Base-by-base conservation (phyloP, 1,284 basidiomycete species). In the Bondarzewia mesenterica region DNA sequence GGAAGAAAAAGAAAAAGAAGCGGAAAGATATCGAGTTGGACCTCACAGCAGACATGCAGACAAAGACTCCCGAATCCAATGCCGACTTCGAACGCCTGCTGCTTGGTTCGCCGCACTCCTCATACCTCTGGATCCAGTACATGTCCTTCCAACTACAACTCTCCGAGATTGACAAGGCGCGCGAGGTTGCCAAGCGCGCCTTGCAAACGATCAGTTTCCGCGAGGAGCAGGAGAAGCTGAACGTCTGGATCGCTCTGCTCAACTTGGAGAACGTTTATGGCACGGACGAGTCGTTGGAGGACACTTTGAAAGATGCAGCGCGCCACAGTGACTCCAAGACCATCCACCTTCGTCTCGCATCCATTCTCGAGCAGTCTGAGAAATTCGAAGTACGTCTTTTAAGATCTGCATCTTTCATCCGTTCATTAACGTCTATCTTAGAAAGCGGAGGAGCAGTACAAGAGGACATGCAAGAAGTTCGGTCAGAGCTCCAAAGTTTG, bases 91-190 rank as follows among this genome's bases (percentile, higher is more conserved):
- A 99, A 67, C 85, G 96, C 14, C 71, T 93, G 18, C 77, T 99
- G 29, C 76, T 98, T 23, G 89, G 91, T n/a, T 95, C 94, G 0
- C 96, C 96, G 4, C 93, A 97, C 65, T 97, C 93, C 12, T 99
- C 97, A 0, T 97, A 87, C 69, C 77, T 99, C 37, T 99, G 96
- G 96, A 88, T 99, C 53, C 95, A 97, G 65, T 99, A 95, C 67
- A 98, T 99, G 92, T 95, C 94, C 5, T 96, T 98, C 80, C 91
- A 95, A 56, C 74, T 99, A 4, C 92, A 94, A 57, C 80, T 99
- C 14, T 93, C 93, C 39, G 95, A 99, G 66, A 75, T 98, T 40
- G 93, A 94, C 58, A 93, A 93, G 67, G 96, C 95, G 14, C 81
- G 94, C 32, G 81, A 87, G 60, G 85, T 94, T 43, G 95, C 85